A percentile compares a stretch with the other conserved stretches of the same genome.
phyloP scores from a whole-genome alignment of 2,329 filamentous ascomycete species.

The Pyrenophora graminea region DNA sequence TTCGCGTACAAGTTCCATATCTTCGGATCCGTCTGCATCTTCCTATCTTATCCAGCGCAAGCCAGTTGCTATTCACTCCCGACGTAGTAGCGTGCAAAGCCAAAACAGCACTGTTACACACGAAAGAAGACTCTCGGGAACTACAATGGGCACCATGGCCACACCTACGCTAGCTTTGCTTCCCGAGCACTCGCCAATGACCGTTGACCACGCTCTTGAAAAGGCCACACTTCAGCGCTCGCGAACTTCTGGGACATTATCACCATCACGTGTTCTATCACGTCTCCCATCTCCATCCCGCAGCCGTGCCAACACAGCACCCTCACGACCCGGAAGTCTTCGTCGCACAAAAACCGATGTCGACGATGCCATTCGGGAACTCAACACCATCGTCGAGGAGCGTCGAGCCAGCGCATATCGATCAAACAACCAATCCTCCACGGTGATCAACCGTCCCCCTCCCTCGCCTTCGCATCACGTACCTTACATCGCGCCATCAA shows the following conservation, averaged over 20 bases:
- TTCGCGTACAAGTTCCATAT: slow-evolving; percentile 32
- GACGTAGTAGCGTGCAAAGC: slow-evolving; percentile 38
- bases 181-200: slow-evolving; percentile 29
- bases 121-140: slow-evolving; percentile 27
- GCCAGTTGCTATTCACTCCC: slow-evolving; percentile 36
- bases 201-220: slow-evolving; percentile 24
- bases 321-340: slow-evolving; percentile 42
- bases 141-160: slow-evolving; percentile 27
- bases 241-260: slow-evolving; percentile 29
- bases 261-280: slow-evolving; percentile 34
- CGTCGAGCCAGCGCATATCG: slow-evolving; percentile 47
- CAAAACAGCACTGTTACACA: slow-evolving; percentile 25
- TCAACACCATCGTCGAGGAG: slow-evolving; percentile 56
- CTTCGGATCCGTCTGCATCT: slow-evolving; percentile 30
- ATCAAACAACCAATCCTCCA: slow-evolving; percentile 33
- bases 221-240: slow-evolving; percentile 32
- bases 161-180: slow-evolving; percentile 34
- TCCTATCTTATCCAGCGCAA: slow-evolving; percentile 41
- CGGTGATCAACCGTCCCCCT: slow-evolving; percentile 33
- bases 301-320: slow-evolving; percentile 43
- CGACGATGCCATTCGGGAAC: slow-evolving; percentile 53
- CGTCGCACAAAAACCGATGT: slow-evolving; percentile 47
- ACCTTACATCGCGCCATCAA: slow-evolving; percentile 52
- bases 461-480: slow-evolving; percentile 48
- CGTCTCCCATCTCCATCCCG: slow-evolving; percentile 42